These are phyloP conservation scores for Colletotrichum zoysiae DNA, from an alignment of 2,329 filamentous ascomycete species.

Conservation along the genomic window DNA sequence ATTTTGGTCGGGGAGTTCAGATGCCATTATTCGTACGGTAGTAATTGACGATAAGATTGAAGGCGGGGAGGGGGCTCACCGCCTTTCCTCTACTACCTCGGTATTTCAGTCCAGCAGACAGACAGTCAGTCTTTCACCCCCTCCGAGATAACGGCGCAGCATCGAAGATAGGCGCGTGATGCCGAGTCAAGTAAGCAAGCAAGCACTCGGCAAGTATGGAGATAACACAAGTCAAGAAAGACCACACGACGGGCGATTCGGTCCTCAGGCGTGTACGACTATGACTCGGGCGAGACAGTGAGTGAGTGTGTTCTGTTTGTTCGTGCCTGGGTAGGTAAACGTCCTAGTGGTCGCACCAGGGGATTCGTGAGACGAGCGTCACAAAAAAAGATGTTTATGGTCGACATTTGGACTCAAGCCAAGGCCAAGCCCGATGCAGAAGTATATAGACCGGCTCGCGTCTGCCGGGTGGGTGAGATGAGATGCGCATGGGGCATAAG, in stretches of 20 bases:
- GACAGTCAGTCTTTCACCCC: not conserved
- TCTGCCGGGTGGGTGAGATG: not conserved
- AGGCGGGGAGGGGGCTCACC: not conserved
- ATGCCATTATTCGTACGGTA: not conserved
- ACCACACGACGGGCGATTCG: not conserved
- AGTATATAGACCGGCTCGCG: not conserved
- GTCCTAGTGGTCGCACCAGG: constrained; percentile 6
- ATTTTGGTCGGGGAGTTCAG: not conserved
- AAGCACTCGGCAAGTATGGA: not conserved
- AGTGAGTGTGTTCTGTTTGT: too few relatives aligned
- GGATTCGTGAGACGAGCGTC: constrained; percentile 17
- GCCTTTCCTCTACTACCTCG: not conserved
- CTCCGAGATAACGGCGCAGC: not conserved
- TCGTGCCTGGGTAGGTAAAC: too few relatives aligned
- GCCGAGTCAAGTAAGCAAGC: not conserved
- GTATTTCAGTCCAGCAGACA: not conserved
- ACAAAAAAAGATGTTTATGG: not conserved
- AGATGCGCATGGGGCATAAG: too few relatives aligned
- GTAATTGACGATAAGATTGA: not conserved
- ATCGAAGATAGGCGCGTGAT: not conserved
- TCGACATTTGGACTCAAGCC: not conserved
- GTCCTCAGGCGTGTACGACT: constrained; percentile 3
- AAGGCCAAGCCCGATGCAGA: not conserved
- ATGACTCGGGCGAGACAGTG: not conserved
- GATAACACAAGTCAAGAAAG: too few relatives aligned